Conservation (phyloP, 495 filamentous ascomycete genomes). For the Letharia lupina region DNA sequence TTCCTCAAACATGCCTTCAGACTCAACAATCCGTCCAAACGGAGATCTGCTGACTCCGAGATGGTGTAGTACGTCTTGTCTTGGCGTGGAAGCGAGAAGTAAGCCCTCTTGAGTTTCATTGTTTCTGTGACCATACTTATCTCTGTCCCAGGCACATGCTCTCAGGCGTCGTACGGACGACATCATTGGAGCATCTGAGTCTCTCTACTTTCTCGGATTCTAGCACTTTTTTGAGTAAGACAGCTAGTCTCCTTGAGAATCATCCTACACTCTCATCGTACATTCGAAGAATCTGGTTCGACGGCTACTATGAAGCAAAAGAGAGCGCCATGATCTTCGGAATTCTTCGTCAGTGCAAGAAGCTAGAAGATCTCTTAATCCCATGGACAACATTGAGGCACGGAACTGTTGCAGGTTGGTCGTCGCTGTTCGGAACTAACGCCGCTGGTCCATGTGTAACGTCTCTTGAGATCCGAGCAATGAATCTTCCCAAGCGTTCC, state of each 20-base stretch:
- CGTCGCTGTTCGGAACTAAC: conserved; percentile 28
- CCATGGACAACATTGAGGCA: conserved; percentile 45
- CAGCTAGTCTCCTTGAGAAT: conserved; percentile 33
- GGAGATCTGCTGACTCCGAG: too few species aligned
- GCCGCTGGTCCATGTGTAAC: conserved; percentile 30
- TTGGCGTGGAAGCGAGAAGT: too few species aligned
- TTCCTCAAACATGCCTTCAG: too few species aligned
- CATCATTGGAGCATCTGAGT: too few species aligned
- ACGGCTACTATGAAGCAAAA: conserved; percentile 42
- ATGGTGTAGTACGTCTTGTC: too few species aligned
- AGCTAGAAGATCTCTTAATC: conserved; percentile 34
- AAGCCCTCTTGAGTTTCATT: too few species aligned
- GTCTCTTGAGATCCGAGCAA: conserved; percentile 41
- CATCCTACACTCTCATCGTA: conserved; percentile 36
- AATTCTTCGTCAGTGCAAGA: conserved; percentile 34
- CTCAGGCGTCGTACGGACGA: too few species aligned
- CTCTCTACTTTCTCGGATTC: conserved; percentile 30
- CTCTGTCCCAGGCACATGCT: too few species aligned
- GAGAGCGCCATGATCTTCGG: conserved; percentile 37
- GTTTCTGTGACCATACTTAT: too few species aligned
- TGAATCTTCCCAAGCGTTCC: conserved; percentile 30
- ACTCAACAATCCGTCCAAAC: too few species aligned
- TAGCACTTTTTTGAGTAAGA: conserved; percentile 36
- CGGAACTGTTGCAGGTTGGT: conserved; percentile 36
- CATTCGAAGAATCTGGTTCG: conserved; percentile 45